These are phyloP conservation scores for Fusarium sp. DNA, from an alignment of 2,329 filamentous ascomycete genomes.

Conservation along the genomic window DNA sequence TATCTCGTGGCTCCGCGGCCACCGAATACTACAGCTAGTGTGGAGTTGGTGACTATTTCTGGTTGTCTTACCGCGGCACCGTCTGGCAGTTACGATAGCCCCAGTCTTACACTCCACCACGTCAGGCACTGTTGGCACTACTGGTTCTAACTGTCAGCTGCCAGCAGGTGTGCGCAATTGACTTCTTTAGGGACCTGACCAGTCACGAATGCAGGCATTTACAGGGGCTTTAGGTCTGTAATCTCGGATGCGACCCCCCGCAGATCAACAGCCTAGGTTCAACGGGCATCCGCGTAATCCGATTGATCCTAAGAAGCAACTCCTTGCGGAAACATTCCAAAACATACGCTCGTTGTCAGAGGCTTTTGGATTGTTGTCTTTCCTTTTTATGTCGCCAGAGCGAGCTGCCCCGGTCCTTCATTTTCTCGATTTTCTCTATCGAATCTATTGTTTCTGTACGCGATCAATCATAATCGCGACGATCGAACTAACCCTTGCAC, in stretches of 20 bases:
- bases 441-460: background rate
- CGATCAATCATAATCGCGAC: constrained; percentile 1
- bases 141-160: background rate
- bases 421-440: background rate
- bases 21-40: background rate
- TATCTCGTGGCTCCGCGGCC: background rate
- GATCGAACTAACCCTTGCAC: background rate
- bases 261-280: constrained; percentile 21
- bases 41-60: background rate
- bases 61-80: background rate
- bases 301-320: constrained; percentile 1
- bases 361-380: background rate
- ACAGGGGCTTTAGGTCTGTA: constrained; percentile 16
- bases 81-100: background rate
- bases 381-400: background rate
- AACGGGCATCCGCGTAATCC: constrained; percentile 25
- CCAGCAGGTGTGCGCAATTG: background rate
- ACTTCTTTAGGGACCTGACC: background rate
- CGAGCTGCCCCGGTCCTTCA: background rate
- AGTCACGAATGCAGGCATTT: constrained; percentile 1
- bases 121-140: constrained; percentile 1
- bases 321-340: background rate
- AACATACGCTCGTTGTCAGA: constrained; percentile 3
- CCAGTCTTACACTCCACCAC: background rate
- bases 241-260: constrained; percentile 36